Conservation (phyloP, 257 asterid genomes). For the Cruciata laevipes region DNA sequence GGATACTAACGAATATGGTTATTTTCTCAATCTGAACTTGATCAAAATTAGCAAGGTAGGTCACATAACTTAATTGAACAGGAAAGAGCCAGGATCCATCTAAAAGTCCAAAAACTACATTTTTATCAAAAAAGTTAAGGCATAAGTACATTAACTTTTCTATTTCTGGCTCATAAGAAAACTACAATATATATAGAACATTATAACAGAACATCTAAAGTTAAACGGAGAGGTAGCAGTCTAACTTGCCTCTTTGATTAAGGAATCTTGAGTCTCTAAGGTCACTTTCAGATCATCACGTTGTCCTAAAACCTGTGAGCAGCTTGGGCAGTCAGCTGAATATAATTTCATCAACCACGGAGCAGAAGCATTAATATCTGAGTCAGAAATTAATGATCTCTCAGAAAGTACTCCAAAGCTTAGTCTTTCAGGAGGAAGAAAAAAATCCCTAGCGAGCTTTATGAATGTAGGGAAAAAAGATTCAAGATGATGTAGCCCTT, state of each 20-base stretch:
- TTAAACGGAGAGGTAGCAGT: conserved; percentile 7
- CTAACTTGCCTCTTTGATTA: conserved; percentile 66
- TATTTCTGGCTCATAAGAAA: background rate
- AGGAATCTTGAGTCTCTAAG: conserved; percentile 49
- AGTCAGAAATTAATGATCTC: conserved; percentile 54
- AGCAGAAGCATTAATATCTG: conserved; percentile 47
- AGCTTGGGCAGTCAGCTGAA: conserved; percentile 61
- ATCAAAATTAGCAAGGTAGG: background rate
- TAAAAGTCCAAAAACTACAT: background rate
- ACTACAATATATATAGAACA: background rate
- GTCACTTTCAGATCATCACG: conserved; percentile 51
- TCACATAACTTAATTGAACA: too few relatives aligned
- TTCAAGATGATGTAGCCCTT: conserved; percentile 54
- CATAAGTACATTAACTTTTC: background rate
- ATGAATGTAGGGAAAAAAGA: conserved; percentile 55
- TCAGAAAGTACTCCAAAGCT: conserved; percentile 64
- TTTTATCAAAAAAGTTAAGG: too few relatives aligned
- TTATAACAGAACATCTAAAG: background rate
- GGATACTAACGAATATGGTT: too few relatives aligned
- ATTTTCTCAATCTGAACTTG: too few relatives aligned
- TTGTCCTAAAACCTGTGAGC: conserved; percentile 58
- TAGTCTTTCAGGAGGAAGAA: conserved; percentile 75
- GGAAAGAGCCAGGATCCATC: background rate
- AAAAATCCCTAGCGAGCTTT: conserved; percentile 51
- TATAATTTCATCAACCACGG: conserved; percentile 57